Conservation (phyloP, 208 protist species). For the Acanthamoeba sp. region DNA sequence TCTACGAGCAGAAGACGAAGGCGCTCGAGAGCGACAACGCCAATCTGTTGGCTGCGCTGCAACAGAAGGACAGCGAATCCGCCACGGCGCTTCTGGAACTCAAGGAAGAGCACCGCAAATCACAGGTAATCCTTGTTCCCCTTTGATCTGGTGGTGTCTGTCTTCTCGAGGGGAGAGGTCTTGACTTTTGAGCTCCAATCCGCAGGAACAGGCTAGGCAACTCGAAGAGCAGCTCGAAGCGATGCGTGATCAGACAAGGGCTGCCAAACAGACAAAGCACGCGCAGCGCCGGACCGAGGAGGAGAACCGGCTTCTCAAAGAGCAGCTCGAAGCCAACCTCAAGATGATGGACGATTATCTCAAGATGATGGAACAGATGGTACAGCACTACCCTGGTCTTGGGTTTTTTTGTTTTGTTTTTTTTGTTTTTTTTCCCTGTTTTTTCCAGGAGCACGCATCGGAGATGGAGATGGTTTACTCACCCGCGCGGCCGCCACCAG, state of each 20-base stretch:
- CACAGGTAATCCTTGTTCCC: neutral
- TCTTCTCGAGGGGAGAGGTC: no score
- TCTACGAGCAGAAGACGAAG: conserved; percentile 47
- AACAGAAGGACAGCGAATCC: neutral
- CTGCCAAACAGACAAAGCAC: neutral
- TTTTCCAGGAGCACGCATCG: no score
- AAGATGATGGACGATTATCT: conserved; percentile 60
- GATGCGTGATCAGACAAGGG: neutral
- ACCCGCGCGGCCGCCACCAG: no score
- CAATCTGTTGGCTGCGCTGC: neutral
- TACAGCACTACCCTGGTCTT: neutral
- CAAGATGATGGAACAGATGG: conserved; percentile 42
- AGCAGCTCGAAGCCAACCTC: conserved; percentile 23
- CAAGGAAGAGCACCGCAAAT: neutral
- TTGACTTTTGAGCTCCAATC: no score
- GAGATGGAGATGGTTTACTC: no score
- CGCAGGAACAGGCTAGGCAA: neutral
- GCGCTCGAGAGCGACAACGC: neutral
- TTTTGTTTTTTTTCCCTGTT: no score
- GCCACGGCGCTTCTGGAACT: neutral
- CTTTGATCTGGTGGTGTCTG: no score
- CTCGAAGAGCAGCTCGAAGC: neutral
- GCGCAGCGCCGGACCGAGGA: neutral
- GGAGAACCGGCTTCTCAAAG: conserved; percentile 19
- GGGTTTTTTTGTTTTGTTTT: no score